These are phyloP conservation scores for Alloteropsis semialata DNA, from an alignment of 176 grass and related monocot species.

Conservation along the genomic window DNA sequence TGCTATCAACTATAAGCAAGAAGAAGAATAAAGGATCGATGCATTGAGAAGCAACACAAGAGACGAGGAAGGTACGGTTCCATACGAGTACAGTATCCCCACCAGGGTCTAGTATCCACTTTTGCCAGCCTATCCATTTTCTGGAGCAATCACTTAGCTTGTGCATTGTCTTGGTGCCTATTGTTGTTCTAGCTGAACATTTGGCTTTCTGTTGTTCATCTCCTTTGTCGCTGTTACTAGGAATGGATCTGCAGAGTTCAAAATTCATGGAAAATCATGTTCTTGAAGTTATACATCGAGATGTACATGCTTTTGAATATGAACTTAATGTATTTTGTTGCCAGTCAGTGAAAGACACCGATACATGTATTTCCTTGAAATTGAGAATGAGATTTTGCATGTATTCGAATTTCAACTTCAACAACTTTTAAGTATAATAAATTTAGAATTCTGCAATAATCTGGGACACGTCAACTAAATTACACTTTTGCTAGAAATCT, in stretches of 20 bases:
- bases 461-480: too few species aligned
- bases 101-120: conserved; percentile 44
- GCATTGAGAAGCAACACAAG: conserved; percentile 37
- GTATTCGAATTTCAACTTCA: too few species aligned
- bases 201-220: neutral
- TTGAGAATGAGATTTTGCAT: too few species aligned
- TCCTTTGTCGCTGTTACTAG: neutral
- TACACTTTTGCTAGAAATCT: too few species aligned
- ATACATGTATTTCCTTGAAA: neutral
- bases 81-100: conserved; percentile 26
- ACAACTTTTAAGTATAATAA: too few species aligned
- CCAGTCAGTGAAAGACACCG: neutral
- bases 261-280: neutral
- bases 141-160: neutral
- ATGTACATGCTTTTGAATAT: neutral
- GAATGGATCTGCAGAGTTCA: neutral
- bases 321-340: neutral
- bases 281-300: neutral
- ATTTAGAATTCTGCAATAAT: too few species aligned
- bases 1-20: conserved; percentile 21
- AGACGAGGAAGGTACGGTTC: conserved; percentile 46
- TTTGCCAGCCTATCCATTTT: neutral
- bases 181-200: neutral
- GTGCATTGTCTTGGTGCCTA: neutral
- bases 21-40: conserved; percentile 62